Evolutionary conservation across 306 rosid species (phyloP).

Genomic region (Neltuma alba): DNA sequence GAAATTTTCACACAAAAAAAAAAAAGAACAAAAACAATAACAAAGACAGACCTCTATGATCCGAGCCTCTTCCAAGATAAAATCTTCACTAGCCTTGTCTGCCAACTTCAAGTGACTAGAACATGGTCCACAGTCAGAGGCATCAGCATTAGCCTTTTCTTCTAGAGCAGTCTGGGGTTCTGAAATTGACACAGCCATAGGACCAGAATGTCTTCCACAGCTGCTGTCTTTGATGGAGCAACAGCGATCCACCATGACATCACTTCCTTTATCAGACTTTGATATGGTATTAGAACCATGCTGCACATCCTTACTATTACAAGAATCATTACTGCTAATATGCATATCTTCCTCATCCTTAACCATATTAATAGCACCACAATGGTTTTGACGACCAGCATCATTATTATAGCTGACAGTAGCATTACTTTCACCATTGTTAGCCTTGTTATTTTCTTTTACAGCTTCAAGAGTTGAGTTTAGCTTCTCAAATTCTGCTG

Average conservation of each 20-base stretch:
- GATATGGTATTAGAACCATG: slow-evolving; percentile 33
- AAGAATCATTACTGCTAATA: slow-evolving; percentile 35
- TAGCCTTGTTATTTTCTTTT: slow-evolving; percentile 40
- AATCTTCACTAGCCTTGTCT: slow-evolving; percentile 73
- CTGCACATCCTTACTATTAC: slow-evolving; percentile 44
- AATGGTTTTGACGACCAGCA: slow-evolving; percentile 50
- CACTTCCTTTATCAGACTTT: slow-evolving; percentile 46
- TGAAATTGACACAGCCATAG: slow-evolving; percentile 34
- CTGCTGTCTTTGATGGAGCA: slow-evolving; percentile 43
- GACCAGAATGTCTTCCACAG: background rate
- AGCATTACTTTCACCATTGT: slow-evolving; percentile 40
- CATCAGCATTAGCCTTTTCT: slow-evolving; percentile 42
- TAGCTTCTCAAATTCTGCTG: slow-evolving; percentile 48
- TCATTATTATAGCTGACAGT: slow-evolving; percentile 38
- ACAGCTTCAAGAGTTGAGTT: slow-evolving; percentile 40
- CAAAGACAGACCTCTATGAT: slow-evolving; percentile 69
- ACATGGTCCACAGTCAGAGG: slow-evolving; percentile 44
- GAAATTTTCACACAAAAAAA: background rate
- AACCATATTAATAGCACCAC: slow-evolving; percentile 34
- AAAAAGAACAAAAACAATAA: too few relatives aligned
- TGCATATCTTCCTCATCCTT: slow-evolving; percentile 50
- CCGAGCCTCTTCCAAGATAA: slow-evolving; percentile 76
- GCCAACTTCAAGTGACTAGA: slow-evolving; percentile 44
- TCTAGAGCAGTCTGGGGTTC: slow-evolving; percentile 41
- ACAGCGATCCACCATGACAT: slow-evolving; percentile 35